A percentile compares a stretch with the other conserved stretches of the same genome.
Evolutionary conservation across 2,329 filamentous ascomycete genomes (phyloP).

Genomic region (Pezicula radicicola): DNA sequence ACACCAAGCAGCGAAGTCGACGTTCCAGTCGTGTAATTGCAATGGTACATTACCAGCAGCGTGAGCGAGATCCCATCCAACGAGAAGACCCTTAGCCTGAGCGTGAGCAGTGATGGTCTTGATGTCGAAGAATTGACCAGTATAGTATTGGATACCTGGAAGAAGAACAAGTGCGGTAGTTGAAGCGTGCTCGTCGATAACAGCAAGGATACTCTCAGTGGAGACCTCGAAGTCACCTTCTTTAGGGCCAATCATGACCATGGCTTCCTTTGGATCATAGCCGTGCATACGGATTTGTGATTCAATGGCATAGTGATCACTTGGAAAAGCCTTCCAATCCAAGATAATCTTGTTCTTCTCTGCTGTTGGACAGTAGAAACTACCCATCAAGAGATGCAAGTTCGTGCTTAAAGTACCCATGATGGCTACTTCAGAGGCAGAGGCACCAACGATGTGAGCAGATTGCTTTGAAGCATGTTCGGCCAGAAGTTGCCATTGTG

Average conservation of each 20-base stretch:
- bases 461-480: constrained; percentile 69
- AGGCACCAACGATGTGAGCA: constrained; percentile 72
- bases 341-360: constrained; percentile 65
- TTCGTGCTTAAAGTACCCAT: constrained; percentile 84
- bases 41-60: constrained; percentile 82
- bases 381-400: constrained; percentile 65
- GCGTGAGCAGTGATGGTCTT: constrained; percentile 75
- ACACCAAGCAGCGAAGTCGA: constrained; percentile 92
- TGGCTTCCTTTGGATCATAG: constrained; percentile 61
- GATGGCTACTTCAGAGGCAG: constrained; percentile 70
- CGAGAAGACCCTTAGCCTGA: constrained; percentile 63
- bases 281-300: constrained; percentile 73
- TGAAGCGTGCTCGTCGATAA: constrained; percentile 72
- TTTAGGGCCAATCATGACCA: constrained; percentile 71
- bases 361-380: constrained; percentile 63
- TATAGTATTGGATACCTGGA: constrained; percentile 90
- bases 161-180: constrained; percentile 75
- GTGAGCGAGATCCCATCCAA: constrained; percentile 89
- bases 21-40: constrained; percentile 79
- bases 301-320: constrained; percentile 82
- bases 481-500: constrained; percentile 76
- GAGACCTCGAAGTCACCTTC: constrained; percentile 56
- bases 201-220: constrained; percentile 67
- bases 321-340: constrained; percentile 83
- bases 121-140: constrained; percentile 85